A percentile compares a stretch with the other conserved stretches of the same genome.
phyloP scores from a whole-genome alignment of 2,329 filamentous ascomycete species.

The Macrophomina phaseolina region DNA sequence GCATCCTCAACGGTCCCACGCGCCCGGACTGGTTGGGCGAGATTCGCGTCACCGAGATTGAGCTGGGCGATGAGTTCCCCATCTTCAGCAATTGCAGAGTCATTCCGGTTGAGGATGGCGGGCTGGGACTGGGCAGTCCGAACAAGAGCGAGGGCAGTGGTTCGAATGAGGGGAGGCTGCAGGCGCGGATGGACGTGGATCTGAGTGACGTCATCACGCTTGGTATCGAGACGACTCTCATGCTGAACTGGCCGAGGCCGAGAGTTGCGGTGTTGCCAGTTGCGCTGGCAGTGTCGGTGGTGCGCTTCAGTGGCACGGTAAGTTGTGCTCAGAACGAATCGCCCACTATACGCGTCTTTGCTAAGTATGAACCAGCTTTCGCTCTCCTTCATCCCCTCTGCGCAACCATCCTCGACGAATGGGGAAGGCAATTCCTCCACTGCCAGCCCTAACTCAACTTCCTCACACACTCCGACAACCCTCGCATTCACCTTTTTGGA shows the following conservation, averaged over 20 bases:
- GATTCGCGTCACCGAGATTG: constrained; percentile 92
- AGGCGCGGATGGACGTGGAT: constrained; percentile 97
- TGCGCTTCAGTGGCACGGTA: constrained; percentile 87
- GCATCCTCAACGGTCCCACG: constrained; percentile 82
- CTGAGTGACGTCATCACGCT: constrained; percentile 94
- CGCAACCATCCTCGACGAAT: constrained; percentile 35
- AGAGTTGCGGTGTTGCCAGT: constrained; percentile 89
- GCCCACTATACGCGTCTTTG: neutral
- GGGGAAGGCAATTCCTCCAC: constrained; percentile 23
- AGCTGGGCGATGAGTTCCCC: constrained; percentile 93
- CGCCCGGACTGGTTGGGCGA: constrained; percentile 92
- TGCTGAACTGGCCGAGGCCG: constrained; percentile 93
- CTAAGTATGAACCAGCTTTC: constrained; percentile 59
- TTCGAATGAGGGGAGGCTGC: constrained; percentile 71
- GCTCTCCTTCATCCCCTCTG: constrained; percentile 85
- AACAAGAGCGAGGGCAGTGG: constrained; percentile 28
- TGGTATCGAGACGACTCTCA: constrained; percentile 89
- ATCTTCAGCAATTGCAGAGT: constrained; percentile 98
- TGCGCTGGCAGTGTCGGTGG: constrained; percentile 86
- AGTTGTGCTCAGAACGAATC: constrained; percentile 19
- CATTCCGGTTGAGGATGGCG: constrained; percentile 84
- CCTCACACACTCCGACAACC: constrained; percentile 68
- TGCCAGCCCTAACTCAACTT: constrained; percentile 28
- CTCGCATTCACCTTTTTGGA: constrained; percentile 94
- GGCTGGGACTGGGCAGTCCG: constrained; percentile 57